These are phyloP conservation scores for Lactarius hatsudake DNA, from an alignment of 768 basidiomycete species.

Conservation along the genomic window DNA sequence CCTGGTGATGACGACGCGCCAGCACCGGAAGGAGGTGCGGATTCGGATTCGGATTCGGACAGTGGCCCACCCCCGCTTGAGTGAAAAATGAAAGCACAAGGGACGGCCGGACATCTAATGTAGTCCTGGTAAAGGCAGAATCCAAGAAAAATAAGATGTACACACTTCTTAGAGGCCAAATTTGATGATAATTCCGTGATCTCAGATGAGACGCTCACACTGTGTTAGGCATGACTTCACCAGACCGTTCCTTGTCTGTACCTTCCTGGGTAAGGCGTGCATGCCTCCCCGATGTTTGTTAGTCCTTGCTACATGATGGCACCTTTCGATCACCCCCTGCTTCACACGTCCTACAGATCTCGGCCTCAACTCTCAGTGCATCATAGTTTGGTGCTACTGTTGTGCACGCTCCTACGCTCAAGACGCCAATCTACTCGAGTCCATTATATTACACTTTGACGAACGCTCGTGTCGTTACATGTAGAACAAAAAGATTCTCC, in stretches of 20 bases:
- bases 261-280: background rate
- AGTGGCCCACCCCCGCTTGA: slow-evolving; percentile 82
- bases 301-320: no score
- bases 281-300: background rate
- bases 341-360: background rate
- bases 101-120: background rate
- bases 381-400: no score
- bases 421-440: no score
- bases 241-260: background rate
- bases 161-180: background rate
- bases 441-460: no score
- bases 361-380: background rate
- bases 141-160: slow-evolving; percentile 8
- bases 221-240: background rate
- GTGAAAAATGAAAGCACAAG: slow-evolving; percentile 13
- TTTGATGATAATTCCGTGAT: background rate
- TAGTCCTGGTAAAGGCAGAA: slow-evolving; percentile 6
- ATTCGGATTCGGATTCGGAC: slow-evolving; percentile 41
- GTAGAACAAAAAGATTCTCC: no score
- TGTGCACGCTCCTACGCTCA: no score
- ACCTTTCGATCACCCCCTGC: background rate
- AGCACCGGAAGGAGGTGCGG: slow-evolving; percentile 38
- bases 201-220: background rate
- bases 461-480: no score
- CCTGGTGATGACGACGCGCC: slow-evolving; percentile 30